Percentiles rank a stretch among this genome's conserved stretches.
Evolutionary conservation across 352 stramenopile species (phyloP).

Genomic region (Blastocystis sp.): DNA sequence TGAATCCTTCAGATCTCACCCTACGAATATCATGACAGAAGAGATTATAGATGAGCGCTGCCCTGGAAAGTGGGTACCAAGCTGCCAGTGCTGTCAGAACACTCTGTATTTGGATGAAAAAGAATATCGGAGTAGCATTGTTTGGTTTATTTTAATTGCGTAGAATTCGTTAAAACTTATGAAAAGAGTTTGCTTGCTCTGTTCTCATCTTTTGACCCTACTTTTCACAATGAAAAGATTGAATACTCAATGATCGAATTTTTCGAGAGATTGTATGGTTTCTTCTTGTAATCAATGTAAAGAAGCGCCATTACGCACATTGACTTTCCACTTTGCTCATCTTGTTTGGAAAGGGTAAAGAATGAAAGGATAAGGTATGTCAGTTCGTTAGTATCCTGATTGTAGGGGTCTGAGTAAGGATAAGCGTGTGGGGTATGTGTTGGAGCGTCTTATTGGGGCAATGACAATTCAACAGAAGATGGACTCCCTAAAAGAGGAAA

Average conservation of each 20-base stretch:
- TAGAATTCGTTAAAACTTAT: conserved; percentile 50
- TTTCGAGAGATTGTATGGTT: conserved; percentile 30
- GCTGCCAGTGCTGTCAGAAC: conserved; percentile 42
- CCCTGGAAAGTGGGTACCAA: conserved; percentile 23
- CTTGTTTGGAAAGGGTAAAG: conserved; percentile 35
- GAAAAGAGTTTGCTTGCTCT: conserved; percentile 25
- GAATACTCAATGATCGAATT: conserved; percentile 38
- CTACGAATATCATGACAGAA: not conserved
- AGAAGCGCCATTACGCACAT: conserved; percentile 10
- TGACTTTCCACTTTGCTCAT: conserved; percentile 30
- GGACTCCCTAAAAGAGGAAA: not conserved
- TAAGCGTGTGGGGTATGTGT: conserved; percentile 34
- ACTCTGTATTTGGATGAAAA: conserved; percentile 43
- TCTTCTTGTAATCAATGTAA: not conserved
- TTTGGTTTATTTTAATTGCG: not conserved
- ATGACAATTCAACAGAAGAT: conserved; percentile 52
- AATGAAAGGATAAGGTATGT: conserved; percentile 6
- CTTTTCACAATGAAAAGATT: not conserved
- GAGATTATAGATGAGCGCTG: conserved; percentile 38
- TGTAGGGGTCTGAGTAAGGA: conserved; percentile 16
- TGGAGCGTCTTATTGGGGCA: conserved; percentile 42
- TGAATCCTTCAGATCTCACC: not conserved
- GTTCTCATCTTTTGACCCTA: not conserved
- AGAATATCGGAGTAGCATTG: conserved; percentile 32
- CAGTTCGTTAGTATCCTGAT: not conserved